phyloP scores from a whole-genome alignment of 106 monocot species.

The Hemerocallis citrina region DNA sequence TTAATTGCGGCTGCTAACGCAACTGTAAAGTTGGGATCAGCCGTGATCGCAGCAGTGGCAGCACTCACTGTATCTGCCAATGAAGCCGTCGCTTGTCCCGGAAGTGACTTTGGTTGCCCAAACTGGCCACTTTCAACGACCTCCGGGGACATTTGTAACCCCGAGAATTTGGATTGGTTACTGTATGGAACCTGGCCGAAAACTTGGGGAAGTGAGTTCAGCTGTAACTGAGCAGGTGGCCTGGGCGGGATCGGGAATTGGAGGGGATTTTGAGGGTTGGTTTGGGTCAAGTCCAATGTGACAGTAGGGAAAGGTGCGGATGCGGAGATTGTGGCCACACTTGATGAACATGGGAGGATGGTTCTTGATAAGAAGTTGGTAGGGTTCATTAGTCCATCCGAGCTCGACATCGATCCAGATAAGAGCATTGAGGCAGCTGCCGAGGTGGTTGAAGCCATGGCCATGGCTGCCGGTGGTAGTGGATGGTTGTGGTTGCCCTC shows the following conservation, averaged over 20 bases:
- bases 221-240: neutral
- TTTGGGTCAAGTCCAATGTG: slow-evolving; percentile 69
- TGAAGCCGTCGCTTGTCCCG: slow-evolving; percentile 7
- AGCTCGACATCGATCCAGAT: slow-evolving; percentile 38
- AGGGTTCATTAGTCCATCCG: slow-evolving; percentile 2
- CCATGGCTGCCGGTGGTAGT: slow-evolving; percentile 59
- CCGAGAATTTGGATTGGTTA: slow-evolving; percentile 71
- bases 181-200: slow-evolving; percentile 9
- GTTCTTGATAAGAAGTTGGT: neutral
- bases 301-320: slow-evolving; percentile 76
- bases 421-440: slow-evolving; percentile 74
- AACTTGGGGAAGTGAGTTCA: slow-evolving; percentile 6
- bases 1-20: slow-evolving; percentile 36
- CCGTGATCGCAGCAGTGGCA: slow-evolving; percentile 25
- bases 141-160: slow-evolving; percentile 55
- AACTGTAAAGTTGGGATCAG: slow-evolving; percentile 42
- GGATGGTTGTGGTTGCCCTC: slow-evolving; percentile 80
- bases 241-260: neutral
- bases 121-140: neutral
- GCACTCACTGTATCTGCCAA: slow-evolving; percentile 26
- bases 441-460: slow-evolving; percentile 64
- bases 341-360: slow-evolving; percentile 14
- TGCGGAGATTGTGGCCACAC: slow-evolving; percentile 61
- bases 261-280: slow-evolving; percentile 12
- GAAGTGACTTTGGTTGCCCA: no score